phyloP scores from a whole-genome alignment of 1,284 basidiomycete species.

The Sanghuangporus baumii region DNA sequence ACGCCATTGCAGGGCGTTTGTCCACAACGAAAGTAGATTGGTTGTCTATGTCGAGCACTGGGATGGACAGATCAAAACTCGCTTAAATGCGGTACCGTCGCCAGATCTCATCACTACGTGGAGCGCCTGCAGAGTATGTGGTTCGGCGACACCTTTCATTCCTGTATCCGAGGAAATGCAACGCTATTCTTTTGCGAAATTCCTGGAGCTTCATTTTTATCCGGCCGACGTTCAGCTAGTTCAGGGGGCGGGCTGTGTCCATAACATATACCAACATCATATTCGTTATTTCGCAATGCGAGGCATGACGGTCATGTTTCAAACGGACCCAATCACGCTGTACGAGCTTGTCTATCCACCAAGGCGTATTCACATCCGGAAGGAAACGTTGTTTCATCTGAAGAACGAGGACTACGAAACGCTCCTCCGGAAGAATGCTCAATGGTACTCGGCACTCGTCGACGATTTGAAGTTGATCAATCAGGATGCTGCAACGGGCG shows the following conservation, averaged over 20 bases:
- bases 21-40: slow-evolving; percentile 84
- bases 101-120: slow-evolving; percentile 85
- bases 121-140: slow-evolving; percentile 85
- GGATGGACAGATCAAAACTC: slow-evolving; percentile 68
- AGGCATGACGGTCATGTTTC: slow-evolving; percentile 86
- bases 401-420: slow-evolving; percentile 88
- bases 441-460: slow-evolving; percentile 66
- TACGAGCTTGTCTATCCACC: slow-evolving; percentile 92
- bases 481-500: slow-evolving; percentile 72
- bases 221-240: slow-evolving; percentile 78
- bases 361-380: slow-evolving; percentile 75
- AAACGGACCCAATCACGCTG: slow-evolving; percentile 77
- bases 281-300: slow-evolving; percentile 87
- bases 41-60: slow-evolving; percentile 85
- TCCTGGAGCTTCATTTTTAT: slow-evolving; percentile 89
- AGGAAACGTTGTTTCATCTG: slow-evolving; percentile 81
- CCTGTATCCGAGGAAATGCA: slow-evolving; percentile 92
- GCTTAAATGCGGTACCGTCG: slow-evolving; percentile 43
- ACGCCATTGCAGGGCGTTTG: slow-evolving; percentile 83
- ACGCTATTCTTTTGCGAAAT: slow-evolving; percentile 90
- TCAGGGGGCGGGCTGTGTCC: slow-evolving; percentile 82
- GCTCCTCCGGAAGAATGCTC: slow-evolving; percentile 66
- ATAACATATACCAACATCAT: slow-evolving; percentile 93
- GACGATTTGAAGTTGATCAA: slow-evolving; percentile 70
- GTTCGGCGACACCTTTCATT: slow-evolving; percentile 80